Evolutionary conservation across 306 rosid species (phyloP).

Genomic region (Corylus heterophylla): DNA sequence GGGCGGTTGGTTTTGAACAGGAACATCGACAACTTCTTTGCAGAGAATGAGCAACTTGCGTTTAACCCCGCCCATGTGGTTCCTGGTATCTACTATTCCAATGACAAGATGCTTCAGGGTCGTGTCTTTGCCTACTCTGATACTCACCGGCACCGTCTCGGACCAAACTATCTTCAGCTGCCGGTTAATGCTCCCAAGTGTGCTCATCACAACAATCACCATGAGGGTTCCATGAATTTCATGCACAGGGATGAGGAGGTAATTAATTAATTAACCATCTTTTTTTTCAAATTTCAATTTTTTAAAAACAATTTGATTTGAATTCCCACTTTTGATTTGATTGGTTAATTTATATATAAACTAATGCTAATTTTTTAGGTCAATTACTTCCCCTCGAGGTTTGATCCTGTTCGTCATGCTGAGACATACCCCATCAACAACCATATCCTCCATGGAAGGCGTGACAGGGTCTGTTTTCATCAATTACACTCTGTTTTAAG

Average conservation of each 20-base stretch:
- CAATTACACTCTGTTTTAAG: not conserved
- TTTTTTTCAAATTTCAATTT: no score
- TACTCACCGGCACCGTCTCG: constrained; percentile 94
- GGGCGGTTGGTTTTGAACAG: constrained; percentile 90
- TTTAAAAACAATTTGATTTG: no score
- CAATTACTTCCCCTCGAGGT: constrained; percentile 90
- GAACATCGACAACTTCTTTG: constrained; percentile 91
- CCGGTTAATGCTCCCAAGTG: constrained; percentile 90
- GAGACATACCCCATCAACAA: constrained; percentile 68
- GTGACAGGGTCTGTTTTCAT: constrained; percentile 68
- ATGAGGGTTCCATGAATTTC: constrained; percentile 88
- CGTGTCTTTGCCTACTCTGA: constrained; percentile 85
- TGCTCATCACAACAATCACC: constrained; percentile 93
- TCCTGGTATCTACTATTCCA: constrained; percentile 82
- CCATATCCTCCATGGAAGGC: constrained; percentile 44
- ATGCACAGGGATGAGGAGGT: constrained; percentile 95
- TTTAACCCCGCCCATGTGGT: constrained; percentile 82
- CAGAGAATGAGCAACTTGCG: constrained; percentile 96
- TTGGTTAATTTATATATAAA: no score
- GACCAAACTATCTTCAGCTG: constrained; percentile 91
- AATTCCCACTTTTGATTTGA: no score
- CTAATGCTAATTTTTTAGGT: constrained; percentile 39
- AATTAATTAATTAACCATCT: not conserved
- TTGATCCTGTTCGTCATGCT: constrained; percentile 77
- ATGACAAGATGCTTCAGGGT: constrained; percentile 87